phyloP scores from a whole-genome alignment of 2,329 filamentous ascomycete genomes.

The Aureobasidium musti region DNA sequence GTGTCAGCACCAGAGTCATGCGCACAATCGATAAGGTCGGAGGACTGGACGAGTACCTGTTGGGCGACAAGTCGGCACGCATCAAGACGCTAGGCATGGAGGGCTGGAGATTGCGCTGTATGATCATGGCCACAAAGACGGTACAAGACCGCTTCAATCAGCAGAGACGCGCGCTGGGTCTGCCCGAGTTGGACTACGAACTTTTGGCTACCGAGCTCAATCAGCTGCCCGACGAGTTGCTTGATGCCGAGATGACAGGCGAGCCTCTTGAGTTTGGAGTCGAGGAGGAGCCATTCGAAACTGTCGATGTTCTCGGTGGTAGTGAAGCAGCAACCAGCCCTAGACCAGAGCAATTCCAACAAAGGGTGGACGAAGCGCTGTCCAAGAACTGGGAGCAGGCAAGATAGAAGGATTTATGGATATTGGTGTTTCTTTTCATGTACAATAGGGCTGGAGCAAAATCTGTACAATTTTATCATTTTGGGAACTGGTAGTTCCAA shows the following conservation, averaged over 20 bases:
- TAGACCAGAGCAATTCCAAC: conserved; percentile 14
- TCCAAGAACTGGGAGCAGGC: conserved; percentile 18
- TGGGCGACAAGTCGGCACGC: conserved; percentile 74
- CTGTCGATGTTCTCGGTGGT: conserved; percentile 1
- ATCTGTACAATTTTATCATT: conserved; percentile 21
- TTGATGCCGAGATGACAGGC: conserved; percentile 39
- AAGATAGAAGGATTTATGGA: conserved; percentile 3
- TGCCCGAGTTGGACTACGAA: conserved; percentile 54
- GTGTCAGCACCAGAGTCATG: conserved; percentile 68
- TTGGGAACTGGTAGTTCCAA: neutral
- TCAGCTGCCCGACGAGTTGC: conserved; percentile 7
- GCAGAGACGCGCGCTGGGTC: conserved; percentile 66
- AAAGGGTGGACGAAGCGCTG: conserved; percentile 22
- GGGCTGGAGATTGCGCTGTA: conserved; percentile 88
- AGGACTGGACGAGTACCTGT: conserved; percentile 86
- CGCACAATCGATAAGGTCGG: conserved; percentile 75
- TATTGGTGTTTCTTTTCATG: conserved; percentile 21
- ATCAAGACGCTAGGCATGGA: conserved; percentile 84
- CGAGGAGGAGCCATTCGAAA: conserved; percentile 13
- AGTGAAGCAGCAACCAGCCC: conserved; percentile 1
- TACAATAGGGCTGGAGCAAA: conserved; percentile 25
- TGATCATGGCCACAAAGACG: conserved; percentile 75
- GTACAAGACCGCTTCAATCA: conserved; percentile 66
- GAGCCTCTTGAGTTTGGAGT: conserved; percentile 35
- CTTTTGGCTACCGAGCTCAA: conserved; percentile 38